Evolutionary conservation across 1,139 yeast genomes (phyloP), one percentile per base, ranked within the genome.

Genomic region (Suhomyces atakaporum): DNA sequence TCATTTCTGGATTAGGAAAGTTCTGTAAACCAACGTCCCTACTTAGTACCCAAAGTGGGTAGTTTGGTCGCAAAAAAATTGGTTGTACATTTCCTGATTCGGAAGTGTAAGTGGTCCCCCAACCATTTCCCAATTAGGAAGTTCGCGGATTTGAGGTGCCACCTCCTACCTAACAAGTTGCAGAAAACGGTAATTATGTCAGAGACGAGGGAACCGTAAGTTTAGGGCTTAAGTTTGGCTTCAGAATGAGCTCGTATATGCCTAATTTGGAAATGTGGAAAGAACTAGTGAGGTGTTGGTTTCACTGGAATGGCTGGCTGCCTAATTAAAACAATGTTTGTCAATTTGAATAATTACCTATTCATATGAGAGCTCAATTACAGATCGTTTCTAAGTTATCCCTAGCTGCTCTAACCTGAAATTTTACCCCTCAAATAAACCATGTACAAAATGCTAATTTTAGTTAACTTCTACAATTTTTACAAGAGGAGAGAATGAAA

Each of bases 91-190:
- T 43, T 25, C 46, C 46, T 19, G 26, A 36, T 36, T 25, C 23
- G 46, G 46, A 24, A 40, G 29, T 36, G 34, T 40, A 33, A 42
- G 42, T 37, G 34, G 39, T 27, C 22, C 34, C 34, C 23, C 30
- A 27, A 20, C 14, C 7, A 23, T 43, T 43, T 10, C 46, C 46
- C 30, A 18, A 41, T 39, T 43, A 39, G 46, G 46, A 39, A 43
- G 35, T 38, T 40, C 31, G 7, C 11, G 5, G 4, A n/a, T 19
- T 21, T 9, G 10, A 7, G 9, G 19, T 16, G 31, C 20, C 7
- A 7, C 11, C 21, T 10, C 14, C 12, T 9, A 11, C 16, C 21
- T 6, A 18, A 11, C n/a, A n/a, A 5, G 16, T 26, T 25, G 33
- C 33, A 25, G 26, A 25, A 13, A 25, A 25, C 8, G 34, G 34